Conservation (phyloP, 495 filamentous ascomycete genomes). For the Tuber calosporum region DNA sequence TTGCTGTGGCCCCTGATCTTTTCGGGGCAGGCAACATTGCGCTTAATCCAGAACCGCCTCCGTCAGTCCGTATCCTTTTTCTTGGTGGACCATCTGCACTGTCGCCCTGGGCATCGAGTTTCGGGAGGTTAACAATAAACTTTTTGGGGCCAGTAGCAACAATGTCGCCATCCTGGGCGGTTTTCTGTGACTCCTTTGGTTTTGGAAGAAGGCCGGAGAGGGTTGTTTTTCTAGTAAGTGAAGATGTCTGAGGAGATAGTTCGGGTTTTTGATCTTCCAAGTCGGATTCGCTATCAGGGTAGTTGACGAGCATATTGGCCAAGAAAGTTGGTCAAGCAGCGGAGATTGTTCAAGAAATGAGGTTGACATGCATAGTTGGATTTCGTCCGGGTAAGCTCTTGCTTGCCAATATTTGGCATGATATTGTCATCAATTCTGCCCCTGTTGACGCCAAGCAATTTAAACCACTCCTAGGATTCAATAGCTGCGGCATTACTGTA, state of each 20-base stretch:
- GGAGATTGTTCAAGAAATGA: background rate
- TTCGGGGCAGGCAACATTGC: slow-evolving; percentile 40
- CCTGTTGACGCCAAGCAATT: background rate
- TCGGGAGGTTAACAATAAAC: slow-evolving; percentile 40
- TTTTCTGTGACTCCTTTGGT: slow-evolving; percentile 26
- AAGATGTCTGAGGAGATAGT: slow-evolving; percentile 4
- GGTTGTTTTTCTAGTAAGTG: background rate
- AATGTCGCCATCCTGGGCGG: slow-evolving; percentile 10
- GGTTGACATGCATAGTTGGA: background rate
- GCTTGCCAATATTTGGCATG: background rate
- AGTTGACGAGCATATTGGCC: slow-evolving; percentile 37
- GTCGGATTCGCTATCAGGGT: slow-evolving; percentile 40
- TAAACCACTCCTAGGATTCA: background rate
- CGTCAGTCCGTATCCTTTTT: slow-evolving; percentile 28
- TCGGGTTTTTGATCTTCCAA: slow-evolving; percentile 17
- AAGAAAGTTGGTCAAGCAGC: background rate
- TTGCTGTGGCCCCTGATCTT: slow-evolving; percentile 24
- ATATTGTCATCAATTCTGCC: background rate
- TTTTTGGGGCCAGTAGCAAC: slow-evolving; percentile 33
- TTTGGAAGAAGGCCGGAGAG: slow-evolving; percentile 37
- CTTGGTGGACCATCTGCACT: slow-evolving; percentile 27
- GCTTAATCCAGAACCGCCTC: slow-evolving; percentile 30
- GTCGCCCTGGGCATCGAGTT: slow-evolving; percentile 22
- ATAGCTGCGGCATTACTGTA: background rate
- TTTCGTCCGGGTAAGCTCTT: background rate